A percentile compares a stretch with the other conserved stretches of the same genome.
phyloP scores from a whole-genome alignment of 140 eudicot genomes.

The Erigeron philadelphicus region DNA sequence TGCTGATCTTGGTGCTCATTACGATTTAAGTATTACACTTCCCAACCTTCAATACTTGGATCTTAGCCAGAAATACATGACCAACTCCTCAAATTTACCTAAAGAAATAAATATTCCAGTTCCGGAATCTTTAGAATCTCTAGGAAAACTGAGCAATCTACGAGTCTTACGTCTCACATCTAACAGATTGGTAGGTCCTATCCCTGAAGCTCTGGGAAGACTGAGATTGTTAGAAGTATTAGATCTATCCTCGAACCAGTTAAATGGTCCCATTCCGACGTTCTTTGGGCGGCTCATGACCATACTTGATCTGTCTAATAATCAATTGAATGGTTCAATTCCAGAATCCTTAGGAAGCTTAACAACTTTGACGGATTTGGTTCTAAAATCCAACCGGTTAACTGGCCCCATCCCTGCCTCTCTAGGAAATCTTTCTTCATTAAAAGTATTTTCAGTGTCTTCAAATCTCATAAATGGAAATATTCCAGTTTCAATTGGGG shows the following conservation, averaged over 20 bases:
- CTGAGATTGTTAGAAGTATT: constrained; percentile 1
- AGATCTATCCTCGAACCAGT: background rate
- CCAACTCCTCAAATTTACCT: no score
- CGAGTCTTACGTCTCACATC: background rate
- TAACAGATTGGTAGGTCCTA: background rate
- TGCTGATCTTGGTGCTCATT: background rate
- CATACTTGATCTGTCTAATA: no score
- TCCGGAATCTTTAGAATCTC: background rate
- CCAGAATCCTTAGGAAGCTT: no score
- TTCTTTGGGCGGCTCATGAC: background rate
- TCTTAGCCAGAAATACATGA: background rate
- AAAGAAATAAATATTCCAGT: no score
- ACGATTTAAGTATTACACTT: background rate
- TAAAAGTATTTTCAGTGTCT: background rate
- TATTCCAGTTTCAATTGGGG: background rate
- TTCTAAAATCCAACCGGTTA: background rate
- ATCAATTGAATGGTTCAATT: no score
- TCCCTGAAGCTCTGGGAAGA: background rate
- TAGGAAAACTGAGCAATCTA: background rate
- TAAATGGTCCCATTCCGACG: background rate
- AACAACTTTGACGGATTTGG: background rate
- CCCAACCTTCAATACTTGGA: background rate
- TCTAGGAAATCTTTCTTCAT: constrained; percentile 12
- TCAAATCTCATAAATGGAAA: background rate
- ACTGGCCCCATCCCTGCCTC: constrained; percentile 3